phyloP scores from a whole-genome alignment of 2,329 filamentous ascomycete genomes.

The Pseudogymnoascus sp. region DNA sequence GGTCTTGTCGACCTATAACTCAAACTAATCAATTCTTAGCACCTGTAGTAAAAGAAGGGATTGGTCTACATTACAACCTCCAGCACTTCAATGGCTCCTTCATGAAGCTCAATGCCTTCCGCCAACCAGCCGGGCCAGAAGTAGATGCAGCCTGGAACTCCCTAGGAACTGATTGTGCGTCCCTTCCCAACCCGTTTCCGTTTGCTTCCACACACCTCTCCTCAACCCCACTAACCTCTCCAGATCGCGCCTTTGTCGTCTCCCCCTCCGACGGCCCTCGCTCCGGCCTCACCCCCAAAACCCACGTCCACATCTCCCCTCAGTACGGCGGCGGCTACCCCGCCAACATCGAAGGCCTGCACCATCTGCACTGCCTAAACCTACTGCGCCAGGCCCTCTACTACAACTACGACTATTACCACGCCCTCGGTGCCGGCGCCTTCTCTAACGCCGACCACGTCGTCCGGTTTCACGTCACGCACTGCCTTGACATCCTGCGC shows the following conservation, averaged over 20 bases:
- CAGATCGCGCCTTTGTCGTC: slow-evolving; percentile 34
- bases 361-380: slow-evolving; percentile 46
- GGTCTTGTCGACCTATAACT: not conserved
- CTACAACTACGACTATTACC: slow-evolving; percentile 47
- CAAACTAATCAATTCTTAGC: not conserved
- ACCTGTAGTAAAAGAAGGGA: not conserved
- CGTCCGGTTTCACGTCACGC: slow-evolving; percentile 42
- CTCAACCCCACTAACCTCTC: slow-evolving; percentile 11
- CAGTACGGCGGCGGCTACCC: slow-evolving; percentile 46
- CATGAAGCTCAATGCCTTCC: slow-evolving; percentile 43
- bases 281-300: slow-evolving; percentile 34
- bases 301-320: slow-evolving; percentile 43
- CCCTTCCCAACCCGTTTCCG: not conserved
- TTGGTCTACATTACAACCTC: not conserved
- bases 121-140: slow-evolving; percentile 37
- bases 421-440: slow-evolving; percentile 34
- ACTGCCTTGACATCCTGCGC: slow-evolving; percentile 47
- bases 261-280: slow-evolving; percentile 32
- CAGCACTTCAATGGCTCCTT: slow-evolving; percentile 40
- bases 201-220: not conserved
- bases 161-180: slow-evolving; percentile 42
- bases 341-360: slow-evolving; percentile 40
- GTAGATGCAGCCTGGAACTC: slow-evolving; percentile 46
- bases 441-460: slow-evolving; percentile 43
- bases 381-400: slow-evolving; percentile 43